These are phyloP conservation scores for Salvia hispanica DNA, from an alignment of 257 asterid genomes.

Conservation along the genomic window DNA sequence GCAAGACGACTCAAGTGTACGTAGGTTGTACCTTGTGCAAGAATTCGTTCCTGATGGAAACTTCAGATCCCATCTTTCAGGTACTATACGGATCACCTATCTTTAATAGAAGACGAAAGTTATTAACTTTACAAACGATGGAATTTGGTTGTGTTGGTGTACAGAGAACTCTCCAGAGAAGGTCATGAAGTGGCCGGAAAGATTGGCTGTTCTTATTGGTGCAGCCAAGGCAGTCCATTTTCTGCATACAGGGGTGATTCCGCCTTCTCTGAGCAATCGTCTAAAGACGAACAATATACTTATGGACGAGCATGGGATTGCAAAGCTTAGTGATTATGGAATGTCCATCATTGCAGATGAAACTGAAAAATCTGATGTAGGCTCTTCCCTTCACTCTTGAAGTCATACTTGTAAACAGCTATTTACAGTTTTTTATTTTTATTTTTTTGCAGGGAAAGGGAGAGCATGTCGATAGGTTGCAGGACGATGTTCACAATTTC, in stretches of 20 bases:
- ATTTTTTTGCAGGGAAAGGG: no score
- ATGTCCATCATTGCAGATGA: slow-evolving; percentile 84
- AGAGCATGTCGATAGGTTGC: slow-evolving; percentile 6
- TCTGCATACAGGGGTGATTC: slow-evolving; percentile 88
- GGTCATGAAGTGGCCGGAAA: slow-evolving; percentile 80
- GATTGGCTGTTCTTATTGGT: slow-evolving; percentile 81
- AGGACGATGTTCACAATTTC: slow-evolving; percentile 84
- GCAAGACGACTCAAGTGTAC: slow-evolving; percentile 65
- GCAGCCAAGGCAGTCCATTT: slow-evolving; percentile 91
- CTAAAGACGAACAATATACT: slow-evolving; percentile 78
- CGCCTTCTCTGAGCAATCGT: slow-evolving; percentile 68
- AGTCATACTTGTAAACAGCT: slow-evolving; percentile 31
- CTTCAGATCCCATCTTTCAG: slow-evolving; percentile 78
- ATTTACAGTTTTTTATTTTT: no score
- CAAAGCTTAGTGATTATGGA: slow-evolving; percentile 93
- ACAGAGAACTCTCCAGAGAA: slow-evolving; percentile 49
- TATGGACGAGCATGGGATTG: slow-evolving; percentile 78
- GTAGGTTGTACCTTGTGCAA: slow-evolving; percentile 75
- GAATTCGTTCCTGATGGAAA: slow-evolving; percentile 81
- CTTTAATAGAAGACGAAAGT: neutral
- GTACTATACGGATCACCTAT: slow-evolving; percentile 36
- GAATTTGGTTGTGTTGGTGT: slow-evolving; percentile 13
- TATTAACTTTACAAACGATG: neutral
- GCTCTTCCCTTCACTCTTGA: slow-evolving; percentile 9
- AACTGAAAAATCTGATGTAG: slow-evolving; percentile 59